A percentile compares a stretch with the other conserved stretches of the same genome.
phyloP scores from a whole-genome alignment of 1,284 basidiomycete species.

The Ustilago tritici region DNA sequence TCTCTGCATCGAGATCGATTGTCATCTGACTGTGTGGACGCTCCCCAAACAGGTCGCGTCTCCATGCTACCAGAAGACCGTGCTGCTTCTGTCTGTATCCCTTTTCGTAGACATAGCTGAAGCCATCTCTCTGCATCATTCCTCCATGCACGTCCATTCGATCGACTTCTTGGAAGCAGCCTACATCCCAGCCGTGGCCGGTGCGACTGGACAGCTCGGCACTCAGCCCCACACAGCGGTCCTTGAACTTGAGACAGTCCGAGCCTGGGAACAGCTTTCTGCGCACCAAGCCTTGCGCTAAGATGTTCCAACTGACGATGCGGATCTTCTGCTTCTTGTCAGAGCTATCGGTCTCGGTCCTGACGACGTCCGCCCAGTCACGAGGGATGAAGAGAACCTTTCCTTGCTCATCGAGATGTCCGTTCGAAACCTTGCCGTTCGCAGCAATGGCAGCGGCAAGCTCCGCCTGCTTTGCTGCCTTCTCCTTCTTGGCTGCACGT shows the following conservation, averaged over 20 bases:
- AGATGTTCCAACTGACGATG: constrained; percentile 66
- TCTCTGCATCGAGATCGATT: constrained; percentile 57
- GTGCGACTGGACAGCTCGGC: constrained; percentile 51
- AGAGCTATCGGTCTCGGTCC: not conserved
- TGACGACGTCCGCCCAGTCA: constrained; percentile 36
- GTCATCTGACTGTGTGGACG: constrained; percentile 22
- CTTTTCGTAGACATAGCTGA: constrained; percentile 61
- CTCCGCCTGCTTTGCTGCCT: constrained; percentile 47
- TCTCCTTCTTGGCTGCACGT: constrained; percentile 53
- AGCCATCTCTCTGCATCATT: constrained; percentile 54
- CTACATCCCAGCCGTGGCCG: constrained; percentile 69
- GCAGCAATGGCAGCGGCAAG: constrained; percentile 42
- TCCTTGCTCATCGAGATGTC: constrained; percentile 43
- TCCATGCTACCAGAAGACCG: constrained; percentile 66
- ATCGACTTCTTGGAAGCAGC: constrained; percentile 71
- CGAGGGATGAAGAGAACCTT: constrained; percentile 46
- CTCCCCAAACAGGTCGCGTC: constrained; percentile 32
- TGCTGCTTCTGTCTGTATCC: constrained; percentile 67
- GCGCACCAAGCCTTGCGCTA: constrained; percentile 70
- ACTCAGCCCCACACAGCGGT: constrained; percentile 59
- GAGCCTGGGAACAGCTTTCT: constrained; percentile 70
- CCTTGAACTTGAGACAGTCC: constrained; percentile 70
- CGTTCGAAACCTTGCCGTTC: constrained; percentile 47
- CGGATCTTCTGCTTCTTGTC: constrained; percentile 24
- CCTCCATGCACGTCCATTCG: constrained; percentile 65